Evolutionary conservation across 345 rosid species (phyloP).

Genomic region (Leavenworthia alabamica): DNA sequence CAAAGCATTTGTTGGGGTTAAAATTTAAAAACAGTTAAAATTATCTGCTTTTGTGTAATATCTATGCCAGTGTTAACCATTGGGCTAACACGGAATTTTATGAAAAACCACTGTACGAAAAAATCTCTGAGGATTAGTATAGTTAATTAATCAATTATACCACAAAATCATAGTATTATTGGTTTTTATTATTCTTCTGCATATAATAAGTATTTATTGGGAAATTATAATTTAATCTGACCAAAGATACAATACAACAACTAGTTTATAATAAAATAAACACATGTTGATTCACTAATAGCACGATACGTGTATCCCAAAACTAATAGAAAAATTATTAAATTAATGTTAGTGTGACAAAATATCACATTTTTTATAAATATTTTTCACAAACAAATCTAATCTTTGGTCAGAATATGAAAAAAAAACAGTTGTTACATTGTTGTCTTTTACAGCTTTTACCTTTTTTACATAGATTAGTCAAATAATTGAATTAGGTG

Average conservation of each 20-base stretch:
- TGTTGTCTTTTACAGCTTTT: too few species aligned
- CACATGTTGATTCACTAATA: background rate
- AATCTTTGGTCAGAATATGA: too few species aligned
- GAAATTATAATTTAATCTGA: background rate
- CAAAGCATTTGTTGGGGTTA: slow-evolving; percentile 43
- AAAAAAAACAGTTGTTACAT: too few species aligned
- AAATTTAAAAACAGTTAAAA: slow-evolving; percentile 52
- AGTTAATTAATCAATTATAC: background rate
- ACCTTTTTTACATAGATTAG: too few species aligned
- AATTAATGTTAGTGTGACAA: background rate
- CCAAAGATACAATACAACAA: background rate
- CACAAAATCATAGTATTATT: background rate
- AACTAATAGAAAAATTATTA: too few species aligned
- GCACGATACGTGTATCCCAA: slow-evolving; percentile 23
- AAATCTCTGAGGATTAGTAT: slow-evolving; percentile 51
- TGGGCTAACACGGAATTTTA: slow-evolving; percentile 56
- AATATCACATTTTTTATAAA: background rate
- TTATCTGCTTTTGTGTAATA: slow-evolving; percentile 55
- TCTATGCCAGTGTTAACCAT: slow-evolving; percentile 46
- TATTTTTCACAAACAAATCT: too few species aligned
- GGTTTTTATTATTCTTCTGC: background rate
- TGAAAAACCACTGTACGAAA: slow-evolving; percentile 43
- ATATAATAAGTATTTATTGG: background rate
- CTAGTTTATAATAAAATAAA: background rate
- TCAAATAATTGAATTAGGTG: too few species aligned